A percentile compares a stretch with the other conserved stretches of the same genome.
Evolutionary conservation across 306 rosid species (phyloP).

Genomic region (Aeschynomene evenia): DNA sequence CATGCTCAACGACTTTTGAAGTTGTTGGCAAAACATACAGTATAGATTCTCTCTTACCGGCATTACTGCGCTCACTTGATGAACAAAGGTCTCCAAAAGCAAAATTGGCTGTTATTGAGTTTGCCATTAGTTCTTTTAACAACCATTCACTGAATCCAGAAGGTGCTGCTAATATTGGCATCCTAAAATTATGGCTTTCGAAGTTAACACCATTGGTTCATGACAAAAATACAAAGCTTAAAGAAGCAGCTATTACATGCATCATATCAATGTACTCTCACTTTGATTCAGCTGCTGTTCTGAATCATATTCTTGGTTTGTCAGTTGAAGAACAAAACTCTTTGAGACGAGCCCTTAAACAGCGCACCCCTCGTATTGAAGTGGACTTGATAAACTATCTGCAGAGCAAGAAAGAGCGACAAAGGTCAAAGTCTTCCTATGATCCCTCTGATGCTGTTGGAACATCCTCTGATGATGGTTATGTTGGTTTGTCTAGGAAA

Average conservation of each 20-base stretch:
- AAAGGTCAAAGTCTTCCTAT: constrained; percentile 74
- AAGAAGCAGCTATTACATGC: constrained; percentile 95
- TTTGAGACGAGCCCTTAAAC: constrained; percentile 95
- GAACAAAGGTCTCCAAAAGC: constrained; percentile 99
- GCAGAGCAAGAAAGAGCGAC: constrained; percentile 95
- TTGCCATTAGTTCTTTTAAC: constrained; percentile 79
- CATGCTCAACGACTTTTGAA: constrained; percentile 79
- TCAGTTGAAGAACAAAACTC: constrained; percentile 96
- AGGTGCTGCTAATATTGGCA: constrained; percentile 85
- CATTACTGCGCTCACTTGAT: constrained; percentile 92
- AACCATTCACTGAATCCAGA: constrained; percentile 78
- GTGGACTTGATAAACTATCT: constrained; percentile 89
- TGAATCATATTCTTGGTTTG: constrained; percentile 87
- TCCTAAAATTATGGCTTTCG: constrained; percentile 90
- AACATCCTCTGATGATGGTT: constrained; percentile 93
- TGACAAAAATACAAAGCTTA: constrained; percentile 86
- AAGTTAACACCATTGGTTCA: constrained; percentile 86
- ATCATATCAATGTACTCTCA: constrained; percentile 93
- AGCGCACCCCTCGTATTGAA: constrained; percentile 96
- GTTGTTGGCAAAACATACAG: constrained; percentile 84
- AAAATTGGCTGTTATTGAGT: constrained; percentile 95
- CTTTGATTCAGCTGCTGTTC: constrained; percentile 84
- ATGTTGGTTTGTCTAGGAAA: constrained; percentile 70
- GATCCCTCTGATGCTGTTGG: constrained; percentile 90
- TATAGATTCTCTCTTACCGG: constrained; percentile 87